Percentiles rank a stretch among this genome's conserved stretches.
These are phyloP conservation scores for Trypanosoma boissoni DNA, from an alignment of 208 protist genomes.

Conservation along the genomic window DNA sequence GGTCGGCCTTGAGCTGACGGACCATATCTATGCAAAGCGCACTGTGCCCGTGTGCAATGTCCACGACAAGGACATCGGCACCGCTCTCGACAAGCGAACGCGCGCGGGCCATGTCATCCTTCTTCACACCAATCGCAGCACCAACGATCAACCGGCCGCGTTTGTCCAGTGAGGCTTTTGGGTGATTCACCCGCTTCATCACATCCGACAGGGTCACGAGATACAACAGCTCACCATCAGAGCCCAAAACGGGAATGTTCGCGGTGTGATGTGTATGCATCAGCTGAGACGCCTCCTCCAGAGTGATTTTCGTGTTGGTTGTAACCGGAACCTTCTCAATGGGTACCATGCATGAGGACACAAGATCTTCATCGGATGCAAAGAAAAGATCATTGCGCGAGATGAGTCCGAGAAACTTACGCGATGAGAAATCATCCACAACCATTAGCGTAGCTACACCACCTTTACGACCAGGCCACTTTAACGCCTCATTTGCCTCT, in stretches of 20 bases:
- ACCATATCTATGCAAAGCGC: conserved; percentile 86
- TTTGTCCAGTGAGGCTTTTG: conserved; percentile 62
- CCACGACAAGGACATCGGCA: conserved; percentile 84
- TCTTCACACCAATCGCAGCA: conserved; percentile 85
- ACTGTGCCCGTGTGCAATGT: conserved; percentile 92
- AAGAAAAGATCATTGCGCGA: conserved; percentile 69
- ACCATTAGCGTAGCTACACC: conserved; percentile 82
- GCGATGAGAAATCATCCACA: conserved; percentile 38
- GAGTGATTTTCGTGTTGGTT: conserved; percentile 52
- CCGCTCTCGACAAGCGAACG: conserved; percentile 65
- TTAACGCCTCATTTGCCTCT: conserved; percentile 55
- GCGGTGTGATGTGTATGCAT: conserved; percentile 56
- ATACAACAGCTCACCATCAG: conserved; percentile 55
- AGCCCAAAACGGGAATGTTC: conserved; percentile 70
- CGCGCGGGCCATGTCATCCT: conserved; percentile 63
- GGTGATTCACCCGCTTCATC: conserved; percentile 75
- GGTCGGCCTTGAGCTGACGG: conserved; percentile 61
- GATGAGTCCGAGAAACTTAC: conserved; percentile 66
- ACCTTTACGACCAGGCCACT: conserved; percentile 74
- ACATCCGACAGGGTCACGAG: conserved; percentile 84
- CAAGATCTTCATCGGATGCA: conserved; percentile 32
- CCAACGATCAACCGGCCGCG: conserved; percentile 79
- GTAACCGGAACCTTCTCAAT: conserved; percentile 42
- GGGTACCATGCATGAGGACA: conserved; percentile 73
- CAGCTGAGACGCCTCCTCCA: conserved; percentile 60